Conservation (phyloP, 768 basidiomycete genomes). For the Tricholoma furcatifolium region DNA sequence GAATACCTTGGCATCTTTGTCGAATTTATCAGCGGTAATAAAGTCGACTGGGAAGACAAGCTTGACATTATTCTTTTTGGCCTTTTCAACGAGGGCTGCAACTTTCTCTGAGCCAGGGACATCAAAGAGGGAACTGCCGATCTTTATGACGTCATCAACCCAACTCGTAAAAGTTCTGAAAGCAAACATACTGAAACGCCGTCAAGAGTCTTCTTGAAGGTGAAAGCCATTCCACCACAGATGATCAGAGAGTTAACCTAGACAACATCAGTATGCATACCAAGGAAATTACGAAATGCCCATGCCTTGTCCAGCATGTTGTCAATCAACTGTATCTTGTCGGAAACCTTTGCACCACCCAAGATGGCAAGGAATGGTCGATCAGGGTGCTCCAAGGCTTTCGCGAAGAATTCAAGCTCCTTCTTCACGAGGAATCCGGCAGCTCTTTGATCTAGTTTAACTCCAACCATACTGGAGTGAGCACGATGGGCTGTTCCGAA, state of each 20-base stretch:
- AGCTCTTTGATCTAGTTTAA: constrained; percentile 88
- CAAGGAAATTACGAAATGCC: neutral
- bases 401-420: constrained; percentile 98
- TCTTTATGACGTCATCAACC: constrained; percentile 43
- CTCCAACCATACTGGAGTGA: constrained; percentile 98
- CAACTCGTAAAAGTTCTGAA: neutral
- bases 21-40: constrained; percentile 93
- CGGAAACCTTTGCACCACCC: constrained; percentile 97
- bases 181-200: constrained; percentile 53
- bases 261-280: neutral
- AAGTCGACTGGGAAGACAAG: constrained; percentile 96
- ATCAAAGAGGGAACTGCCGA: constrained; percentile 95
- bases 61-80: constrained; percentile 88
- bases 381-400: constrained; percentile 92
- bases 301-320: constrained; percentile 96
- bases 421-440: constrained; percentile 98
- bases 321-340: constrained; percentile 98
- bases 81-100: constrained; percentile 80
- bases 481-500: constrained; percentile 99
- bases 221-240: constrained; percentile 98
- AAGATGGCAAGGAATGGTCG: constrained; percentile 97
- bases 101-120: constrained; percentile 87
- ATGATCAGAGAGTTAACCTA: constrained; percentile 95
- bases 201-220: constrained; percentile 94
- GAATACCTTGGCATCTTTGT: constrained; percentile 83